These are phyloP conservation scores for Psilocybe subaeruginosa DNA, from an alignment of 768 basidiomycete genomes.

Conservation along the genomic window DNA sequence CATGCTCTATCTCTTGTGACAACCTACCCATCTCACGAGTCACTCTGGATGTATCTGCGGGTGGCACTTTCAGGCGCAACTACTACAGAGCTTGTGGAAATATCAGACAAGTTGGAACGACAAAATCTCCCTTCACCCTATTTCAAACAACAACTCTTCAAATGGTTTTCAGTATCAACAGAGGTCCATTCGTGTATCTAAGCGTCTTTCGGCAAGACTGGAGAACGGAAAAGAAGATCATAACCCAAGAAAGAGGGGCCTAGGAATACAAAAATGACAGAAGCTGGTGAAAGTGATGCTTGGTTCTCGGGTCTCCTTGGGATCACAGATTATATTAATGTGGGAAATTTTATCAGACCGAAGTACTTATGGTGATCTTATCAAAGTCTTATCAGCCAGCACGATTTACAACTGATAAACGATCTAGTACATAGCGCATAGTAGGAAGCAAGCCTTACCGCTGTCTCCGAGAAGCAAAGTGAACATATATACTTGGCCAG, in stretches of 20 bases:
- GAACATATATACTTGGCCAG: neutral
- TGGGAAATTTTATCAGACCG: neutral
- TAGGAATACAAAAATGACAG: no score
- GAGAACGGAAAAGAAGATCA: no score
- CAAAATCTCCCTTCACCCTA: neutral
- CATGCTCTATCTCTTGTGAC: conserved; percentile 54
- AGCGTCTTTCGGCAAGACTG: no score
- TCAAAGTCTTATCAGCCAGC: neutral
- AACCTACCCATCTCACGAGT: conserved; percentile 58
- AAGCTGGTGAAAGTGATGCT: no score
- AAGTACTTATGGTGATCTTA: neutral
- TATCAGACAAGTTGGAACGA: conserved; percentile 8
- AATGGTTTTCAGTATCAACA: conserved; percentile 3
- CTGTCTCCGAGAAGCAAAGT: neutral
- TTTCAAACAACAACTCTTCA: conserved; percentile 4
- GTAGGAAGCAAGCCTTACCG: neutral
- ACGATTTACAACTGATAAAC: no score
- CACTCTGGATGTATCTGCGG: conserved; percentile 67
- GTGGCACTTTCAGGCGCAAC: conserved; percentile 16
- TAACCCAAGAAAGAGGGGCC: no score
- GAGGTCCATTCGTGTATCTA: neutral
- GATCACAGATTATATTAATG: neutral
- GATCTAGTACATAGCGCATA: no score
- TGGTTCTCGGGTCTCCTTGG: no score
- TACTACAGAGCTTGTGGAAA: conserved; percentile 1